These are phyloP conservation scores for Physaria fendleri DNA, from an alignment of 345 rosid species.

Conservation along the genomic window DNA sequence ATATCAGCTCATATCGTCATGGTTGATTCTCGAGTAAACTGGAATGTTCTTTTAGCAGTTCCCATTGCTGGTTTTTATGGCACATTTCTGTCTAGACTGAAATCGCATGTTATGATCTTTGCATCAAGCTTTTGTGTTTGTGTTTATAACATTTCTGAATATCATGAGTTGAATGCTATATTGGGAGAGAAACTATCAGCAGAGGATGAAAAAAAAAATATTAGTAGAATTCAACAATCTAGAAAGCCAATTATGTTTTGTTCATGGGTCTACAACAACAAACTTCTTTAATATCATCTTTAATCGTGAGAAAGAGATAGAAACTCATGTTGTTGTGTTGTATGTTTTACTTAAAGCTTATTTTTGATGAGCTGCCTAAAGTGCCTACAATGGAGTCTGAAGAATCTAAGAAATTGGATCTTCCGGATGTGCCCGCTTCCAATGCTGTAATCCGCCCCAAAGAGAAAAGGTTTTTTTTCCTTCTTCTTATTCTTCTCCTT, in stretches of 20 bases:
- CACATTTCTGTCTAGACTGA: not conserved
- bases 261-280: too few species aligned
- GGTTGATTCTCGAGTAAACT: not conserved
- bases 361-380: constrained; percentile 63
- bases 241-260: constrained; percentile 73
- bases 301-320: too few species aligned
- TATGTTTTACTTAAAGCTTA: constrained; percentile 35
- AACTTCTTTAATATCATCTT: too few species aligned
- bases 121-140: constrained; percentile 1
- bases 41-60: too few species aligned
- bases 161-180: constrained; percentile 80
- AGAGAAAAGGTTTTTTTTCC: constrained; percentile 70
- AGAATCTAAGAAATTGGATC: constrained; percentile 49
- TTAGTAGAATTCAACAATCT: constrained; percentile 87
- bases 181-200: constrained; percentile 87
- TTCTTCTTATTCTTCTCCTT: too few species aligned
- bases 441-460: constrained; percentile 35
- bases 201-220: constrained; percentile 93
- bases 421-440: constrained; percentile 68
- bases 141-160: not conserved
- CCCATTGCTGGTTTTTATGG: not conserved
- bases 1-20: too few species aligned
- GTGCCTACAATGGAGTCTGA: constrained; percentile 51
- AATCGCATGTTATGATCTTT: not conserved
- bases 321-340: too few species aligned